These are phyloP conservation scores for Phytophthora hibernalis DNA, from an alignment of 352 stramenopile genomes.

Conservation along the genomic window DNA sequence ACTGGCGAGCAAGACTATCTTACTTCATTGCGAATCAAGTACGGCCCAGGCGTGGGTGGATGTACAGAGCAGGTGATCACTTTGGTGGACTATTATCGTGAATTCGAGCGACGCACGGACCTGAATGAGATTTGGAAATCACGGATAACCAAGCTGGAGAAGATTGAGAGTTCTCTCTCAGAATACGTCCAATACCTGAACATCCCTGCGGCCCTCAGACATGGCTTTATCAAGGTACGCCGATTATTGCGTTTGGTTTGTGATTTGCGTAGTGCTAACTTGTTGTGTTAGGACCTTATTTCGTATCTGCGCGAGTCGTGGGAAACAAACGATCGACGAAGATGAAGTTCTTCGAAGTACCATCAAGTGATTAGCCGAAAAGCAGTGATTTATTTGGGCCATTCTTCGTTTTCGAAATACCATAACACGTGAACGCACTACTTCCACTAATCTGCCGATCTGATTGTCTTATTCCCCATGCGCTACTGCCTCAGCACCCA, in stretches of 20 bases:
- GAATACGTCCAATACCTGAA: slow-evolving; percentile 79
- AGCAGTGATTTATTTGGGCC: slow-evolving; percentile 38
- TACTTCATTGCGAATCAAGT: slow-evolving; percentile 62
- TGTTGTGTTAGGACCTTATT: slow-evolving; percentile 54
- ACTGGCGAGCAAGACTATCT: slow-evolving; percentile 24
- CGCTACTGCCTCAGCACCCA: slow-evolving; percentile 5
- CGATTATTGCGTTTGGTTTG: not conserved
- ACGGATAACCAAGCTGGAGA: slow-evolving; percentile 71
- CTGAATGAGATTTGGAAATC: slow-evolving; percentile 76
- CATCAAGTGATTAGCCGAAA: slow-evolving; percentile 8
- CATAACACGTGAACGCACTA: no score
- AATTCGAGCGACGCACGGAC: slow-evolving; percentile 78
- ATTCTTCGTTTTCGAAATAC: no score
- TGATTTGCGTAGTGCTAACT: not conserved
- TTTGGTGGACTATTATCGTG: slow-evolving; percentile 85
- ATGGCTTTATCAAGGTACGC: slow-evolving; percentile 66
- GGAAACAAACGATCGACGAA: slow-evolving; percentile 22
- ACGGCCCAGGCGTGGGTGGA: slow-evolving; percentile 57
- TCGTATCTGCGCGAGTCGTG: slow-evolving; percentile 56
- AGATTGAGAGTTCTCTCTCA: slow-evolving; percentile 74
- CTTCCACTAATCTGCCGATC: not conserved
- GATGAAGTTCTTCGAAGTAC: no score
- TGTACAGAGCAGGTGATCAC: slow-evolving; percentile 83
- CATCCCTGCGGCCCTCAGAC: slow-evolving; percentile 50
- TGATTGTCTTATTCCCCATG: not conserved